A percentile compares a stretch with the other conserved stretches of the same genome.
Evolutionary conservation across 805 yeast genomes (phyloP).

Genomic region (Ogataea siamensis): DNA sequence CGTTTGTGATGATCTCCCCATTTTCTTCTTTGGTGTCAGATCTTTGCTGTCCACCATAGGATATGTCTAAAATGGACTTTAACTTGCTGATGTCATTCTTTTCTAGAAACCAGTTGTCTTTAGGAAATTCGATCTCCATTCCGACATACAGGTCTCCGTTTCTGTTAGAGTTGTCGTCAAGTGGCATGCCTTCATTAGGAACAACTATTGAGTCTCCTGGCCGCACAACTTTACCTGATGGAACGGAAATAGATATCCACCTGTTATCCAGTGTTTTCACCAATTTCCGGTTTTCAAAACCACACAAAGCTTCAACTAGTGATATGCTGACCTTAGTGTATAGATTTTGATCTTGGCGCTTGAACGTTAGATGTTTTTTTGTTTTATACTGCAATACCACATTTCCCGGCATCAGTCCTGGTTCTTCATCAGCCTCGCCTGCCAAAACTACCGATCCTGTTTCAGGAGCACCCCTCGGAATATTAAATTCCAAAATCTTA

Average conservation of each 20-base stretch:
- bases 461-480: constrained; percentile 66
- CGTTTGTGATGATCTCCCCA: constrained; percentile 25
- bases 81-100: constrained; percentile 58
- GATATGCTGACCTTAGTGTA: constrained; percentile 59
- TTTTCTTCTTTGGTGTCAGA: constrained; percentile 16
- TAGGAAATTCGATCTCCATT: constrained; percentile 77
- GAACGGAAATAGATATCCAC: constrained; percentile 58
- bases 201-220: constrained; percentile 71
- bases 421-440: constrained; percentile 76
- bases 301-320: constrained; percentile 80
- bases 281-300: constrained; percentile 62
- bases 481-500: constrained; percentile 71
- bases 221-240: constrained; percentile 75
- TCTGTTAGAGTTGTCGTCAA: constrained; percentile 31
- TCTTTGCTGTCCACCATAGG: constrained; percentile 21
- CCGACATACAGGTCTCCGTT: constrained; percentile 72
- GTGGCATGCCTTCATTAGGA: constrained; percentile 82
- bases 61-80: constrained; percentile 48
- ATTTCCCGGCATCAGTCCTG: constrained; percentile 76
- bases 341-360: constrained; percentile 56
- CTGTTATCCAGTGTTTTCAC: constrained; percentile 80
- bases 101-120: constrained; percentile 81
- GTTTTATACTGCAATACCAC: constrained; percentile 61
- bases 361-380: constrained; percentile 45
- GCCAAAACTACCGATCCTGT: constrained; percentile 59